These are phyloP conservation scores for Musa acuminata DNA, from an alignment of 176 grass and related monocot genomes.

Conservation along the genomic window DNA sequence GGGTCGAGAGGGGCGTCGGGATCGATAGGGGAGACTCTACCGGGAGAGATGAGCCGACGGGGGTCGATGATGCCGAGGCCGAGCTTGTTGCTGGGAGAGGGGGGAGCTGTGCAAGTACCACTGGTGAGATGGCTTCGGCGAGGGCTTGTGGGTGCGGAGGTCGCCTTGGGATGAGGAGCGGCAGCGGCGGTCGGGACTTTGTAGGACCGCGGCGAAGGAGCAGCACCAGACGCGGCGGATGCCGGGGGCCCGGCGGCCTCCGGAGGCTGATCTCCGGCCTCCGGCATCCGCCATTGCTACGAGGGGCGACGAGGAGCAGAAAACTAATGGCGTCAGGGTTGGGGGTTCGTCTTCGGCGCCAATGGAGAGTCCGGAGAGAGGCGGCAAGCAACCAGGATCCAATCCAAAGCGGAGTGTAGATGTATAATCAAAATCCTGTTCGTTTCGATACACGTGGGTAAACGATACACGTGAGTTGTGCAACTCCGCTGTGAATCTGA, in stretches of 20 bases:
- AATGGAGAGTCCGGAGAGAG: no score
- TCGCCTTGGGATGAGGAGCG: not conserved
- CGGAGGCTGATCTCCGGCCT: no score
- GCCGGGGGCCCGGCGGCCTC: no score
- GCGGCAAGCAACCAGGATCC: no score
- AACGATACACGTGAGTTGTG: no score
- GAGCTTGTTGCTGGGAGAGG: slow-evolving; percentile 38
- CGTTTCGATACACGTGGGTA: no score
- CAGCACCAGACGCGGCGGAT: slow-evolving; percentile 46
- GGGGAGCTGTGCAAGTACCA: slow-evolving; percentile 48
- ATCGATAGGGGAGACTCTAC: slow-evolving; percentile 73
- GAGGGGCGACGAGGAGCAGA: no score
- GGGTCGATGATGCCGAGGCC: slow-evolving; percentile 49
- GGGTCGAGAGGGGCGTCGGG: slow-evolving; percentile 27
- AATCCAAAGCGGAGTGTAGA: no score
- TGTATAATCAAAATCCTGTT: no score
- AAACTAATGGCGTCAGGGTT: no score
- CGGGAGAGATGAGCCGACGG: slow-evolving; percentile 78
- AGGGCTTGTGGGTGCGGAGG: slow-evolving; percentile 21
- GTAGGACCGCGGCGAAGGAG: slow-evolving; percentile 41
- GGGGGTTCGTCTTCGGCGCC: slow-evolving; percentile 3
- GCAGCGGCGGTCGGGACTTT: slow-evolving; percentile 36
- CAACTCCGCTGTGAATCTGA: no score
- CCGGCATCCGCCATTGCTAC: no score
- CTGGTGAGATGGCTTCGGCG: slow-evolving; percentile 35